These are phyloP conservation scores for Lachnellula occidentalis DNA, from an alignment of 2,329 filamentous ascomycete genomes.

Conservation along the genomic window DNA sequence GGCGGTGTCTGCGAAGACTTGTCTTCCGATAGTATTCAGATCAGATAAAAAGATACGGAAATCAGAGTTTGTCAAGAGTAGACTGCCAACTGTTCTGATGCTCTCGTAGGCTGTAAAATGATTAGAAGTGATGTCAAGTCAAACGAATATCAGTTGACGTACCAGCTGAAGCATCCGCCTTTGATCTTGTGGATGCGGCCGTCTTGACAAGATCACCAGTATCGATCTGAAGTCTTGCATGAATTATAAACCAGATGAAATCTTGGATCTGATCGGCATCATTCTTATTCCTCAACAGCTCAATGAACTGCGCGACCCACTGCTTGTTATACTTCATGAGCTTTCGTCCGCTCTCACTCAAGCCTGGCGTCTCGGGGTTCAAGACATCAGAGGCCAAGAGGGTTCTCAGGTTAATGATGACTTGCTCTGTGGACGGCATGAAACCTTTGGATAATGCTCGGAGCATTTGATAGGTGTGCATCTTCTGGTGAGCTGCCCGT, in stretches of 20 bases:
- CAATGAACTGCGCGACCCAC: slow-evolving; percentile 74
- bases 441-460: slow-evolving; percentile 76
- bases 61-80: slow-evolving; percentile 86
- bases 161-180: slow-evolving; percentile 68
- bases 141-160: slow-evolving; percentile 23
- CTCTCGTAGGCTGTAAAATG: slow-evolving; percentile 63
- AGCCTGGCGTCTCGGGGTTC: slow-evolving; percentile 65
- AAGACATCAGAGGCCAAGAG: slow-evolving; percentile 73
- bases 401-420: slow-evolving; percentile 72
- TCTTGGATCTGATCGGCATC: slow-evolving; percentile 81
- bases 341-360: slow-evolving; percentile 72
- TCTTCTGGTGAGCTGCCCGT: slow-evolving; percentile 75
- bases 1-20: slow-evolving; percentile 83
- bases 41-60: slow-evolving; percentile 84
- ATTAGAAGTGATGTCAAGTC: slow-evolving; percentile 23
- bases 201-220: slow-evolving; percentile 56
- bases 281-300: slow-evolving; percentile 80
- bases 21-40: slow-evolving; percentile 68
- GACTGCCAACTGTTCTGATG: slow-evolving; percentile 71
- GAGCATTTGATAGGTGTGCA: slow-evolving; percentile 90
- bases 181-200: slow-evolving; percentile 57
- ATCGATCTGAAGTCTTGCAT: slow-evolving; percentile 66
- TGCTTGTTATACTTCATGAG: slow-evolving; percentile 67
- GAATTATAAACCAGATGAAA: slow-evolving; percentile 78
- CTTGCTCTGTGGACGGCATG: slow-evolving; percentile 87